Conservation (phyloP, 179 eudicot genomes). For the Drosera spatulata region DNA sequence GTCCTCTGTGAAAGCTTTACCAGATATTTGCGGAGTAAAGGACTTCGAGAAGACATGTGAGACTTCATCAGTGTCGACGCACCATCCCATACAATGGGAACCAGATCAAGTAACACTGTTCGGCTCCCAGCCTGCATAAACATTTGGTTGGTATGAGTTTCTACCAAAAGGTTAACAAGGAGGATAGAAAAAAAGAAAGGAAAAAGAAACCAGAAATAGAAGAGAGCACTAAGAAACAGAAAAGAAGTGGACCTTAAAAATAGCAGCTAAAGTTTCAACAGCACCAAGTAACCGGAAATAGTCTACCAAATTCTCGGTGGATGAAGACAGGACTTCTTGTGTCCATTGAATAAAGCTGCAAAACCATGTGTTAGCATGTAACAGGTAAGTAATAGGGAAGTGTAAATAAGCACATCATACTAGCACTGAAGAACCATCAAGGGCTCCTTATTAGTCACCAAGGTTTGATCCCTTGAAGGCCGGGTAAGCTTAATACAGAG, state of each 20-base stretch:
- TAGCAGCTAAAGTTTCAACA: conserved; percentile 72
- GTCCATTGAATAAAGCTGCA: conserved; percentile 90
- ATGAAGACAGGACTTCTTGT: conserved; percentile 54
- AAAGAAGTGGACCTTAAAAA: conserved; percentile 61
- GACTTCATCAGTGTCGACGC: conserved; percentile 66
- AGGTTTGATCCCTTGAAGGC: no score
- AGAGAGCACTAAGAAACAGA: conserved; percentile 2
- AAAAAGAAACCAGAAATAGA: no score
- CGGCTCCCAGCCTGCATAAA: conserved; percentile 66
- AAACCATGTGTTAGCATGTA: conserved; percentile 3
- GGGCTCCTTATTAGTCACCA: no score
- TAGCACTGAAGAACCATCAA: neutral
- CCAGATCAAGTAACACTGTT: conserved; percentile 47
- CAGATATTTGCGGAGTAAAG: conserved; percentile 87
- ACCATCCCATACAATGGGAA: conserved; percentile 68
- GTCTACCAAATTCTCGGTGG: conserved; percentile 44
- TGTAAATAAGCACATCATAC: neutral
- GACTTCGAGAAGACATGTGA: conserved; percentile 57
- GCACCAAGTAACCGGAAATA: conserved; percentile 85
- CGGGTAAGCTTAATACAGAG: no score
- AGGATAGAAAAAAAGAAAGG: no score
- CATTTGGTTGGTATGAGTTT: neutral
- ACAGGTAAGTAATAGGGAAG: neutral
- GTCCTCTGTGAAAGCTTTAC: conserved; percentile 80
- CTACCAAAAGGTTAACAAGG: neutral